Evolutionary conservation across 345 rosid species (phyloP), one percentile per base, ranked within the genome.

Genomic region (Garcia nutans): DNA sequence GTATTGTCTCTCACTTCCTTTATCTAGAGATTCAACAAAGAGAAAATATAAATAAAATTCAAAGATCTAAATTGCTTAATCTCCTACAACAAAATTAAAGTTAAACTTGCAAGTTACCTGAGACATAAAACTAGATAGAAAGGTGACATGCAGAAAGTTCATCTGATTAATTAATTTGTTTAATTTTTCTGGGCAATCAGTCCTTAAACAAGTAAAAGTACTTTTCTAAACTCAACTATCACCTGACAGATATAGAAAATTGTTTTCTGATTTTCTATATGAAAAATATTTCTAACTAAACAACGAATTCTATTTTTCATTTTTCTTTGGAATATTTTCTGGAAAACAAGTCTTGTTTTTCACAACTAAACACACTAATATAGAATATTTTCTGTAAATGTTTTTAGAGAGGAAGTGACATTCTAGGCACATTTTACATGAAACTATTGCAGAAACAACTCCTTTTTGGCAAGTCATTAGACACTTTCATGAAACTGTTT

Each of bases 1-100:
- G 91, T 76, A 72, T 78, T 31, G 33, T 72, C 80, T 82, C 77
- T 79, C 64, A 73, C 42, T 73, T 70, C 55, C 55, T 72, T 56
- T 20, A 20, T 33, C 11, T 23, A 77, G 41, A 49, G 23, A 52
- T 5, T 69, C 28, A 49, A 72, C 20, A 54, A 15, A 19, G 4
- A n/a, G 22, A 65, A 50, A 37, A 7, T 17, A 44, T 23, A 71
- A 49, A 55, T 11, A 64, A 54, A 26, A 37, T 42, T 64, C 28
- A 42, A 2, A 7, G n/a, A n/a, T 55, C 58, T 72, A 65, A n/a
- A 22, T 24, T 49, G 7, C 15, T 45, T 16, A 2, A 33, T 60
- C 37, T 15, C 55, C 6, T 5, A 22, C 10, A 19, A 0, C 20
- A 10, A 33, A 28, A 52, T 1, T 54, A 54, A 15, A 12, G 5